Evolutionary conservation across 192 early-diverging fungal species (phyloP), one percentile per base, ranked within the genome.

Genomic region (Spizellomyces punctatus): DNA sequence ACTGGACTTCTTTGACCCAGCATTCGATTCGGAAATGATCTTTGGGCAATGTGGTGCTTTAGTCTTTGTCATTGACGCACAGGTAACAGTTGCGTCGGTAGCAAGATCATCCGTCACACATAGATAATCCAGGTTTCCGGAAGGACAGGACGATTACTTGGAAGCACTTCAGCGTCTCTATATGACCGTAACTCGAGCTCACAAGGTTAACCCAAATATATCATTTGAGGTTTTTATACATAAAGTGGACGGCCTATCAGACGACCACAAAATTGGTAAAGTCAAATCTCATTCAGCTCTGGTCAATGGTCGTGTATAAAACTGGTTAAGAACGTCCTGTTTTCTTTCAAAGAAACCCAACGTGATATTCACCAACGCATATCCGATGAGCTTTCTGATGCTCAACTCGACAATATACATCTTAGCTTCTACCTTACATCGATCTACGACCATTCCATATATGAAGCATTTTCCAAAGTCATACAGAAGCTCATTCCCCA

Each of bases 1-100:
- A 54, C 85, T 93, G 76, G 91, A 96, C 78, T 90, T 88, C 68
- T 87, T 90, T 57, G 93, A 95, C 67, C 77, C 82, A 12, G 36
- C 66, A 12, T 73, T 74, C 45, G 79, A 82, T 50, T 52, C 59
- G 5, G 46, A 66, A 22, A 44, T 58, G 36, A 50, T 78, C 10
- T 81, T 86, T 64, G 64, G 52, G 22, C 12, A 67, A 16, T 77
- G 73, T 27, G 91, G 92, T 10, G 89, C 91, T 4, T 73, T 98
- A 57, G 91, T 97, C 16, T 99, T 91, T 85, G 92, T 99, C 48
- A 90, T 99, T 66, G 96, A 99, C 80, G 91, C 96, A 41, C 96
- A 99, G 84, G 90, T 88, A 82, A 12, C 46, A 63, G 63, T 8
- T n/a, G n/a, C 0, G 17, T 66, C 69, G 49, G 46, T 7, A 8